Evolutionary conservation across 768 basidiomycete genomes (phyloP), one percentile per base, ranked within the genome.

Genomic region (Leccinum truebloodii): DNA sequence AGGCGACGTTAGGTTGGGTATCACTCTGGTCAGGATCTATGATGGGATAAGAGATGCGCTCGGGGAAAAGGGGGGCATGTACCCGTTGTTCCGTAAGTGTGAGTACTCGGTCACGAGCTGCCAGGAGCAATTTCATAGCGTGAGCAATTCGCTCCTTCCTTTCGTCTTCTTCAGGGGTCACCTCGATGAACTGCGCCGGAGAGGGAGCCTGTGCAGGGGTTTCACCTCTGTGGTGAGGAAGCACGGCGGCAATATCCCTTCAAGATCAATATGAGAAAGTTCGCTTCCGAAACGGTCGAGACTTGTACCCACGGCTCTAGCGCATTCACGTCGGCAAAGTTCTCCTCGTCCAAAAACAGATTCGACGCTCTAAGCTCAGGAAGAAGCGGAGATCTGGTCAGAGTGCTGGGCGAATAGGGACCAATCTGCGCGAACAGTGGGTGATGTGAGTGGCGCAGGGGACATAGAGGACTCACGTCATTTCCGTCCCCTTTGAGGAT

Each of bases 401-500:
- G 77, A 6, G 86, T 86, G 67, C 79, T 85, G 34, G 90, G 89
- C 65, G 90, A 87, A 78, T 89, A 92, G 61, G 90, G 88, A 63
- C 87, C 90, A 74, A 93, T 89, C 90, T 92, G 59, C 46, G n/a
- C 32, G 28, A 6, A 32, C 32, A 28, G 58, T 71, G 28, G 69
- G 61, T 34, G 5, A 18, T 3, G 24, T 24, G 32, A 28, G 12
- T 1, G 41, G 30, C 16, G 50, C 61, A 12, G 57, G 63, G 18
- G 57, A 14, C 13, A 52, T 13, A 55, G 51, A 57, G 24, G n/a
- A 22, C 39, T 59, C 63, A 91, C 90, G 79, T 92, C 90, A 61
- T 85, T 86, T 20, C 90, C 90, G 70, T 92, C 89, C 55, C 90
- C 91, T 71, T 85, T 89, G 57, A 92, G 76, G 59, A 92, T 89